Conservation (phyloP, 495 filamentous ascomycete species). For the Ramalina peruviana region DNA sequence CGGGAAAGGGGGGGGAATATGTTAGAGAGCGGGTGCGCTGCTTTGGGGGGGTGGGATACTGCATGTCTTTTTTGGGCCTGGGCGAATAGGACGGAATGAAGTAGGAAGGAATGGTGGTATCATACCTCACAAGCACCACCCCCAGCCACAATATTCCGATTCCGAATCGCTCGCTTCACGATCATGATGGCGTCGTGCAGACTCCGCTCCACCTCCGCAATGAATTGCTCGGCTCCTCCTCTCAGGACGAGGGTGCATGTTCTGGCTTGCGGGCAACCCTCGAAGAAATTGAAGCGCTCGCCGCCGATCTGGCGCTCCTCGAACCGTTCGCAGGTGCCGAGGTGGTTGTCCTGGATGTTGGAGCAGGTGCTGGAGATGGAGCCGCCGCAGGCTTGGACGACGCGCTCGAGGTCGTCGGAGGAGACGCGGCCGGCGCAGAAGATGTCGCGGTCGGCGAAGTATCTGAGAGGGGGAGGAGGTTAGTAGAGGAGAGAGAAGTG, state of each 20-base stretch:
- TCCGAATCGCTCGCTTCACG: slow-evolving; percentile 90
- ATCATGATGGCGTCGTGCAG: slow-evolving; percentile 99
- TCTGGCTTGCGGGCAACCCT: slow-evolving; percentile 85
- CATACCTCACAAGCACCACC: slow-evolving; percentile 69
- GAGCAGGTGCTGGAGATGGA: slow-evolving; percentile 92
- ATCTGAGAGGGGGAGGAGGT: slow-evolving; percentile 28
- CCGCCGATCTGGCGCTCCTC: slow-evolving; percentile 95
- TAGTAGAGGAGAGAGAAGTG: background rate
- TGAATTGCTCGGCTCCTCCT: slow-evolving; percentile 96
- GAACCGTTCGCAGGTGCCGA: slow-evolving; percentile 81
- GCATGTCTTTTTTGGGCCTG: too few species aligned
- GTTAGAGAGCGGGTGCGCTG: too few species aligned
- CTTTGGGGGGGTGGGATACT: too few species aligned
- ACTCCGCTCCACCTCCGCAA: slow-evolving; percentile 93
- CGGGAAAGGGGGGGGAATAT: too few species aligned
- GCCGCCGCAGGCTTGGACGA: slow-evolving; percentile 86
- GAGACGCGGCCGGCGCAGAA: slow-evolving; percentile 95
- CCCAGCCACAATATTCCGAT: slow-evolving; percentile 86
- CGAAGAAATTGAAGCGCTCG: slow-evolving; percentile 97
- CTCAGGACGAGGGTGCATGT: slow-evolving; percentile 93
- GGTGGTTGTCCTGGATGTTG: slow-evolving; percentile 77
- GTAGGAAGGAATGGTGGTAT: too few species aligned
- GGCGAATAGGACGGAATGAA: too few species aligned
- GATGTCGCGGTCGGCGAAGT: slow-evolving; percentile 94
- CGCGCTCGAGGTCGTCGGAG: slow-evolving; percentile 88